Conservation (phyloP, 2,329 filamentous ascomycete species). For the Albifimbria verrucaria region DNA sequence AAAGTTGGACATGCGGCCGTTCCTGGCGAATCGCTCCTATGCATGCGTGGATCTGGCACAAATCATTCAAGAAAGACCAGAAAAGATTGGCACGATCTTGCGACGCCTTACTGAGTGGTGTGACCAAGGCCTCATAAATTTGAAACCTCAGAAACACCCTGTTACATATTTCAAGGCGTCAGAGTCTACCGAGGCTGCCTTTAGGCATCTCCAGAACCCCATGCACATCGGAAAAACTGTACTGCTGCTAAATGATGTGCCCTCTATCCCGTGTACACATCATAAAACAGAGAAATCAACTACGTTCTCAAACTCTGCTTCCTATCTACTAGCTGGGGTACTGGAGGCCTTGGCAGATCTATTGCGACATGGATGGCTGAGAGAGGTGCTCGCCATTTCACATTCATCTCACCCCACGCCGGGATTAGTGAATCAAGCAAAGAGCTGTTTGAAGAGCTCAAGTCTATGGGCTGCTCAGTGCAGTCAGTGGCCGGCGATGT, state of each 20-base stretch:
- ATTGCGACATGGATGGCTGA: constrained; percentile 21
- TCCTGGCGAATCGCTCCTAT: background rate
- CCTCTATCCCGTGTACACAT: background rate
- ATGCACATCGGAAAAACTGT: constrained; percentile 9
- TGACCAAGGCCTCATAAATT: background rate
- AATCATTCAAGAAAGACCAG: background rate
- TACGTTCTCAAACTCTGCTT: constrained; percentile 1
- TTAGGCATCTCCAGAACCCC: constrained; percentile 13
- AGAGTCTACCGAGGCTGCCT: constrained; percentile 5
- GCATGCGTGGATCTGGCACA: background rate
- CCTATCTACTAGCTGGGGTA: constrained; percentile 23
- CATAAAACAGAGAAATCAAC: background rate
- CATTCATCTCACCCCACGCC: constrained; percentile 23
- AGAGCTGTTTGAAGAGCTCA: constrained; percentile 18
- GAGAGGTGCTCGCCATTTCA: constrained; percentile 20
- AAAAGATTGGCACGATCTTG: background rate
- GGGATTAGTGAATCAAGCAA: constrained; percentile 7
- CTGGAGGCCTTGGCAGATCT: constrained; percentile 6
- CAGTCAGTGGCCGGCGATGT: constrained; percentile 30
- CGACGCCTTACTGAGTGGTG: background rate
- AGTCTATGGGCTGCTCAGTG: constrained; percentile 19
- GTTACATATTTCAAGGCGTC: background rate
- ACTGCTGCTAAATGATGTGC: background rate
- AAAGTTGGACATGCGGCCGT: background rate
- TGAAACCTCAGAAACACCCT: background rate